These are phyloP conservation scores for Epicoccum sorghinum DNA, from an alignment of 2,329 filamentous ascomycete species.

Conservation along the genomic window DNA sequence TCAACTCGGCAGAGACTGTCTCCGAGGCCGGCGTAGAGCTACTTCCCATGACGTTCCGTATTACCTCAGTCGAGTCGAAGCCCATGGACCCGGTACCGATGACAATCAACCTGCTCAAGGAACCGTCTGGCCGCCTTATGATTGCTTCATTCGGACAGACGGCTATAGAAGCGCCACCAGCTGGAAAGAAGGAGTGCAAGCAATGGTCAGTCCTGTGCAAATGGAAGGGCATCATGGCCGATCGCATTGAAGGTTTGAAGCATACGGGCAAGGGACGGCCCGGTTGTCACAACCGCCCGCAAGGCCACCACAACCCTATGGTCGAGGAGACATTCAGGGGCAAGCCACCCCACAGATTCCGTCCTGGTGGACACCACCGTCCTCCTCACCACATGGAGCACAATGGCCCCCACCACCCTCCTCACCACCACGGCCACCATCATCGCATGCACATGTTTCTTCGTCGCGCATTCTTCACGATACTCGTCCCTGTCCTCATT, in stretches of 20 bases:
- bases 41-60: constrained; percentile 46
- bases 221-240: constrained; percentile 47
- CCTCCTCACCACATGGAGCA: constrained; percentile 31
- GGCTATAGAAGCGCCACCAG: constrained; percentile 26
- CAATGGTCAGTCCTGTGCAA: constrained; percentile 51
- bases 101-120: constrained; percentile 47
- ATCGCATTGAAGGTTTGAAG: constrained; percentile 45
- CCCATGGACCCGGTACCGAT: constrained; percentile 41
- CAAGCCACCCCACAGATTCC: constrained; percentile 45
- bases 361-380: constrained; percentile 32
- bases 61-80: constrained; percentile 43
- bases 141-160: constrained; percentile 45
- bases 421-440: constrained; percentile 25
- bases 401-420: constrained; percentile 24
- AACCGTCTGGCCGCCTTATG: constrained; percentile 44
- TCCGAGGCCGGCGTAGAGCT: constrained; percentile 46
- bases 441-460: constrained; percentile 39
- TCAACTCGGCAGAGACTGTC: constrained; percentile 43
- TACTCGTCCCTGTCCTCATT: constrained; percentile 71
- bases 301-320: constrained; percentile 38
- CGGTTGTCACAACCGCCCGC: constrained; percentile 41
- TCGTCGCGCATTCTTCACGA: constrained; percentile 63
- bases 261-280: constrained; percentile 36
- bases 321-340: constrained; percentile 33
- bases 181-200: constrained; percentile 40